Conservation (phyloP, 106 monocot genomes). For the Dendrobium chrysotoxum region DNA sequence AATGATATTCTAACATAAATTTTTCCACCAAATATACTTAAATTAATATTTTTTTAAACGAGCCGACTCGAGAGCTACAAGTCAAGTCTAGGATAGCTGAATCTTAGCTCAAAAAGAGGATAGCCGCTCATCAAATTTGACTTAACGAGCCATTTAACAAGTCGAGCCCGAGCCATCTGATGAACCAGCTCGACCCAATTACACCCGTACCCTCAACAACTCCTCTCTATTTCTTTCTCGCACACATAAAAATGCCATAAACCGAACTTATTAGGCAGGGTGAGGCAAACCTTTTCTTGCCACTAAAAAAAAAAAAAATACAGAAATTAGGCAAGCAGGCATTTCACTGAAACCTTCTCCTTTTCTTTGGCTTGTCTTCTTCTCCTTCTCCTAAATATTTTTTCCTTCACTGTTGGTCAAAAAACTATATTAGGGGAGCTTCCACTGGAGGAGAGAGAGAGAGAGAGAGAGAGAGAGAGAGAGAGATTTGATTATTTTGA, state of each 20-base stretch:
- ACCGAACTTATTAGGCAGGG: not conserved
- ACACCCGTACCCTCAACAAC: no score
- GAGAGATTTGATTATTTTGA: not conserved
- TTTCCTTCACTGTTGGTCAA: not conserved
- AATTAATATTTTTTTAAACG: no score
- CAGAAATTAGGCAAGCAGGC: slow-evolving; percentile 5
- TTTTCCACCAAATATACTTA: no score
- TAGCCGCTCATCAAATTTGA: no score
- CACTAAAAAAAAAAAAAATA: not conserved
- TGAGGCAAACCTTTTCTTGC: not conserved
- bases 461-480: not conserved
- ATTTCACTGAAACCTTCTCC: not conserved
- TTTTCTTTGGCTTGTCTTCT: not conserved
- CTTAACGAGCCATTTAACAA: no score
- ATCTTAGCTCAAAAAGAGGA: no score
- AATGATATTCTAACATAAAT: no score
- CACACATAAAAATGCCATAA: not conserved
- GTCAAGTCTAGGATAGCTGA: no score
- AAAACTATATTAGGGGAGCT: not conserved
- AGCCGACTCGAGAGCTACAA: no score
- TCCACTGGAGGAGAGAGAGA: not conserved
- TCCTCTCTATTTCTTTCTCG: not conserved
- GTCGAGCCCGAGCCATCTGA: no score
- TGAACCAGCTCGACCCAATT: no score
- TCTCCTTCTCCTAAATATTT: not conserved